Base-by-base conservation (phyloP, 2,329 filamentous ascomycete species). In the Beauveria medogensis region DNA sequence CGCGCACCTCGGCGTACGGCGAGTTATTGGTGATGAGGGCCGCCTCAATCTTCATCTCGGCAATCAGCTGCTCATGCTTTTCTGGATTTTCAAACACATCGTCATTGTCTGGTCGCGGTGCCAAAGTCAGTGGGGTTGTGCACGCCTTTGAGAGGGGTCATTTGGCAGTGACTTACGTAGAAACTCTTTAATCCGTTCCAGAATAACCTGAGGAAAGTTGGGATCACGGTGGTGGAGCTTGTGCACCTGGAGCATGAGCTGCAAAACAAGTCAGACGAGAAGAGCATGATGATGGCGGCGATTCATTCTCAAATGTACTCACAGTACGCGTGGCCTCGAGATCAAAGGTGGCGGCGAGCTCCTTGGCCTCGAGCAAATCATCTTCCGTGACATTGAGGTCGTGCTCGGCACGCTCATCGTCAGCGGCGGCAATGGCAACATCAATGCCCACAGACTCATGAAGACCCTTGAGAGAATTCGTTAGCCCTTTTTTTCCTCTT, bases 51-150 rank as follows among this genome's bases (percentile, higher is more conserved):
- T 71, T 71, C 66, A 71, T 68, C 63, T 71, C 69, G 48, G 66
- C 64, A 57, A 71, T 69, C 44, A 71, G 61, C 30, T 66, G 63
- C 50, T 69, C 66, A 57, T 79, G 69, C 63, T 75, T 74, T 50
- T 76, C 72, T 14, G 76, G 76, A 50, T 74, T 67, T 53, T 69
- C 67, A 57, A 75, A 72, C 41, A 78, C 63, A 26, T 63, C 50
- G 2, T 66, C 63, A 43, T 69, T 68, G 30, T 64, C 67, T 60
- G 30, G n/a, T 9, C 18, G 28, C 30, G 20, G 28, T 16, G 50
- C 10, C 24, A 18, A 30, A 8, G 26, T 9, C 18, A 16, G 26
- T 2, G 28, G 18, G 18, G 5, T 34, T 12, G 16, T n/a, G 12
- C 6, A 10, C 8, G 34, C 34, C 34, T 16, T 16, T 20, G 4